A percentile compares a stretch with the other conserved stretches of the same genome.
These are phyloP conservation scores for Penstemon eatonii DNA, from an alignment of 257 asterid genomes.

Conservation along the genomic window DNA sequence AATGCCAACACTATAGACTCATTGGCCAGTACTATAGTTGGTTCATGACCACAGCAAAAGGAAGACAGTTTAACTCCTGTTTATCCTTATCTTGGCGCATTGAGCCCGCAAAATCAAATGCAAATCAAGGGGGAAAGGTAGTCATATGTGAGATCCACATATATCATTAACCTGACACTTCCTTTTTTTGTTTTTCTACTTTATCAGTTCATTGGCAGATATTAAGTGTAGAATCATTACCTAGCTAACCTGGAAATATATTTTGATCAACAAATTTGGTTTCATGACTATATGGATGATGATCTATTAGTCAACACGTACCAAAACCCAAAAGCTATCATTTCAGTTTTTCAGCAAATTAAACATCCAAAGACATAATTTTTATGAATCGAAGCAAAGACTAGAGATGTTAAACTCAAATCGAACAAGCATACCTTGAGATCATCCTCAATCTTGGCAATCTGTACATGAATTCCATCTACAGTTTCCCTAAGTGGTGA, in stretches of 20 bases:
- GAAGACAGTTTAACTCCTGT: not conserved
- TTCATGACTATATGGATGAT: not conserved
- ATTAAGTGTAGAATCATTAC: not conserved
- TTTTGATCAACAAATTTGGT: conserved; percentile 7
- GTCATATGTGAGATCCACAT: no score
- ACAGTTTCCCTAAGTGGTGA: conserved; percentile 80
- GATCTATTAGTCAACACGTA: not conserved
- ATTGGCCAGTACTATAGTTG: not conserved
- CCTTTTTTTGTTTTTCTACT: not conserved
- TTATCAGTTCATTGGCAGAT: not conserved
- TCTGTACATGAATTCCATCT: conserved; percentile 78
- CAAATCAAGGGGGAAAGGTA: no score
- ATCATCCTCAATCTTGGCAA: conserved; percentile 89
- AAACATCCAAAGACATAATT: not conserved
- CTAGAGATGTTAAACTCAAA: not conserved
- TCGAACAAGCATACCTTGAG: conserved; percentile 59
- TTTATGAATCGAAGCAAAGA: not conserved
- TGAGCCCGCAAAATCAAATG: not conserved
- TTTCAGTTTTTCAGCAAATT: not conserved
- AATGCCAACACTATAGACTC: no score
- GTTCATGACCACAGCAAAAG: not conserved
- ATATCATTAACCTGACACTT: not conserved
- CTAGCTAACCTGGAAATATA: conserved; percentile 1
- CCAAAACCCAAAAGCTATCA: not conserved
- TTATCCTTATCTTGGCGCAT: not conserved